phyloP scores from a whole-genome alignment of 2,329 filamentous ascomycete genomes.

The Fusarium tjaetaba region DNA sequence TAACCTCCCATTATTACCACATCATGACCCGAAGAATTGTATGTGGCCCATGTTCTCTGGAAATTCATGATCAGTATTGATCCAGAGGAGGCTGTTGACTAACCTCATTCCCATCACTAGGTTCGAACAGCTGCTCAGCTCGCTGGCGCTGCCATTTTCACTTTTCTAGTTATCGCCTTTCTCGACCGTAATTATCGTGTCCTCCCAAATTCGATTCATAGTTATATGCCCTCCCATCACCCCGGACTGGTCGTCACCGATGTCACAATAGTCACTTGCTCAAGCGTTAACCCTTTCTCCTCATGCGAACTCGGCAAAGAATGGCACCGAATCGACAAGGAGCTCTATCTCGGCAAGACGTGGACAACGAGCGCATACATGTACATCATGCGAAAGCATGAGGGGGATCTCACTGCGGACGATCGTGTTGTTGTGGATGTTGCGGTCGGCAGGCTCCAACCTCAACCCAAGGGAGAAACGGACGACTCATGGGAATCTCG shows the following conservation, averaged over 20 bases:
- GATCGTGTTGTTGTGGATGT: slow-evolving; percentile 86
- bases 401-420: slow-evolving; percentile 78
- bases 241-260: slow-evolving; percentile 87
- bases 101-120: slow-evolving; percentile 46
- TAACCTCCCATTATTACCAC: slow-evolving; percentile 9
- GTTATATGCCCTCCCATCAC: slow-evolving; percentile 86
- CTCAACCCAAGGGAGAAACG: slow-evolving; percentile 58
- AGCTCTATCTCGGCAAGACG: slow-evolving; percentile 80
- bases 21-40: slow-evolving; percentile 54
- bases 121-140: slow-evolving; percentile 81
- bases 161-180: slow-evolving; percentile 78
- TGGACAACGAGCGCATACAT: slow-evolving; percentile 83
- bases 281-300: slow-evolving; percentile 76
- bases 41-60: slow-evolving; percentile 19
- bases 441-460: slow-evolving; percentile 77
- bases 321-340: slow-evolving; percentile 91
- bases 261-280: slow-evolving; percentile 81
- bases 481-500: slow-evolving; percentile 80
- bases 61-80: not conserved
- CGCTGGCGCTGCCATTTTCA: slow-evolving; percentile 69
- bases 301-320: slow-evolving; percentile 77
- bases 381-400: slow-evolving; percentile 83
- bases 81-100: not conserved
- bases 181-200: slow-evolving; percentile 91
- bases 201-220: slow-evolving; percentile 85